Base-by-base conservation (phyloP, 805 yeast species). In the Novakomyces olei region DNA sequence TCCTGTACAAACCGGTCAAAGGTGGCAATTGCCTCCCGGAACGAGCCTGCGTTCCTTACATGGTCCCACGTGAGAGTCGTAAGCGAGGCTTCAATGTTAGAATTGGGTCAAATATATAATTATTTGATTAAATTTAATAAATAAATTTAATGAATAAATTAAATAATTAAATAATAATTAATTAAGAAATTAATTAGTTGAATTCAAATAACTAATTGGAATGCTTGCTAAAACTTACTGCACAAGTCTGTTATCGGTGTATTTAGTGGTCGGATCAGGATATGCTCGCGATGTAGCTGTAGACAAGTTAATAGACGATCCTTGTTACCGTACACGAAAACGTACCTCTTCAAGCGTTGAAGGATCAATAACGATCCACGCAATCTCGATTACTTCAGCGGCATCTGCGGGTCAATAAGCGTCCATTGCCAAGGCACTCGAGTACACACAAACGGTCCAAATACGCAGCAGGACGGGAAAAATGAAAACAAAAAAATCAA, bases 331-430 rank as follows among this genome's bases (percentile, higher is more conserved):
- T n/a, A n/a, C n/a, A n/a, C n/a, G n/a, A n/a, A n/a, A n/a, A n/a
- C n/a, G n/a, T n/a, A n/a, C n/a, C n/a, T 54, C 57, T 20, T 57
- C 54, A 34, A 71, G 51, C 2, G 67, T 57, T 4, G 52, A 44
- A 14, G 76, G 63, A 45, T 73, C 70, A 12, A 77, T 51, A 3
- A 71, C 44, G 19, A 63, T 51, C 77, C 85, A 79, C 3, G 77
- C 67, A 10, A 79, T 49, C 46, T 70, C 77, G 23, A 69, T 61
- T 36, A 72, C 57, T 48, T 73, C 81, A 4, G 73, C 60, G 20
- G 76, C 61, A 49, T 77, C 92, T n/a, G n/a, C n/a, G n/a, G n/a
- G n/a, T n/a, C n/a, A n/a, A n/a, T n/a, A n/a, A n/a, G n/a, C n/a
- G n/a, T n/a, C n/a, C n/a, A n/a, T n/a, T n/a, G n/a, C n/a, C n/a